Percentiles rank a stretch among this genome's conserved stretches.
Evolutionary conservation across 176 grass and related monocot species (phyloP).

Genomic region (Avena insularis): DNA sequence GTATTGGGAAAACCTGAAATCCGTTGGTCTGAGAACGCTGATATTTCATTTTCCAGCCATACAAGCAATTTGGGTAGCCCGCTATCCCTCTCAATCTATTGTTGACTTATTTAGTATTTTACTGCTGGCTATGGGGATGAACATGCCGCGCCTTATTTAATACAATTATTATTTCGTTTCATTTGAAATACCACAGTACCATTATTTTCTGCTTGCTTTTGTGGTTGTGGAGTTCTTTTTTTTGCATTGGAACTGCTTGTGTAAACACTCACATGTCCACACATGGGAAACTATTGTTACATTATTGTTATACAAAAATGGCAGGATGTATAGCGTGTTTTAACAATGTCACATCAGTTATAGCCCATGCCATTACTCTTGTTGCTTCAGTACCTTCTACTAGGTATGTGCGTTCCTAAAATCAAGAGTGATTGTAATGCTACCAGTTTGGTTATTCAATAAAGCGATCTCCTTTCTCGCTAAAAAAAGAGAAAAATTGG

Average conservation of each 20-base stretch:
- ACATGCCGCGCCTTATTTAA: background rate
- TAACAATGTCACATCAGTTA: background rate
- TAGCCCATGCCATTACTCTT: background rate
- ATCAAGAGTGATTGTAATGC: background rate
- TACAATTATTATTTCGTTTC: background rate
- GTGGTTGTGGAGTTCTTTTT: background rate
- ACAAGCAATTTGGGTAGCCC: background rate
- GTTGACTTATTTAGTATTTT: background rate
- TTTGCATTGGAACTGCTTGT: background rate
- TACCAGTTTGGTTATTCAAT: slow-evolving; percentile 6
- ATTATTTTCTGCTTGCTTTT: background rate
- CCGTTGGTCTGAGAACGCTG: no score
- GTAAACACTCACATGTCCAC: background rate
- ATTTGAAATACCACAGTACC: background rate
- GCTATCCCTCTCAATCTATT: background rate
- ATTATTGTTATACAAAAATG: background rate
- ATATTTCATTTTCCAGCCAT: background rate
- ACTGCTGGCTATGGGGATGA: background rate
- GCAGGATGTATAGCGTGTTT: background rate
- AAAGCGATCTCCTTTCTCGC: background rate
- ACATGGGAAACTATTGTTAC: background rate
- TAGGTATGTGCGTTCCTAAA: background rate
- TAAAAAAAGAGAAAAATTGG: background rate
- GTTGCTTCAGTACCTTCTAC: background rate
- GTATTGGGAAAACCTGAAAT: no score